These are phyloP conservation scores for Dendrocalamus sinicus DNA, from an alignment of 176 grass and related monocot genomes.

Conservation along the genomic window DNA sequence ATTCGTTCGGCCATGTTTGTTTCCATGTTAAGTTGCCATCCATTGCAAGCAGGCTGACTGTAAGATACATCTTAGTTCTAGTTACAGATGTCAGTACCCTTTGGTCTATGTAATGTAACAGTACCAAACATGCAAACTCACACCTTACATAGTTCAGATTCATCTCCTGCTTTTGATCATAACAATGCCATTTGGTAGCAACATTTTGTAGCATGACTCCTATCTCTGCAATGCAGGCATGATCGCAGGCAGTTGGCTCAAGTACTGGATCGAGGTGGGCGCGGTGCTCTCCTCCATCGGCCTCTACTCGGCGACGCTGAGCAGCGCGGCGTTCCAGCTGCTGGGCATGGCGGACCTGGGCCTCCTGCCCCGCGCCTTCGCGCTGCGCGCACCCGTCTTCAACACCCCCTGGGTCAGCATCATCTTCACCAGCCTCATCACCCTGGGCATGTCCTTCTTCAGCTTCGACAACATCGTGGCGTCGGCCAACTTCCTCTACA, in stretches of 20 bases:
- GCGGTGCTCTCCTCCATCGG: constrained; percentile 87
- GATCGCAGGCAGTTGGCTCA: constrained; percentile 79
- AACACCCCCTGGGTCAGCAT: constrained; percentile 84
- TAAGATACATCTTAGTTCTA: neutral
- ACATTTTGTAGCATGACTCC: neutral
- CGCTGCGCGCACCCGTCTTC: constrained; percentile 55
- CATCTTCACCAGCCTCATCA: constrained; percentile 63
- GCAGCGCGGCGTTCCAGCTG: constrained; percentile 83
- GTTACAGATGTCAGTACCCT: neutral
- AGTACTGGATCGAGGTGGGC: constrained; percentile 92
- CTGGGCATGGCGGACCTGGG: constrained; percentile 93
- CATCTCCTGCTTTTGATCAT: neutral
- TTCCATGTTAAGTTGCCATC: neutral
- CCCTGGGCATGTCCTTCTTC: constrained; percentile 77
- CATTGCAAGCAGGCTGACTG: neutral
- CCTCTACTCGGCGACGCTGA: constrained; percentile 82
- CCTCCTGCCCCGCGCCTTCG: constrained; percentile 67
- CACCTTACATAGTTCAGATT: neutral
- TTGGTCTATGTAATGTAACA: neutral
- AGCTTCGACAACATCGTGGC: constrained; percentile 84
- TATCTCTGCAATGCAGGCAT: constrained; percentile 30
- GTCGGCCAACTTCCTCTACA: constrained; percentile 93
- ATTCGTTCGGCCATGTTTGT: neutral
- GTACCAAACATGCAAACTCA: neutral
- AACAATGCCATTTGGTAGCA: neutral